A percentile compares a stretch with the other conserved stretches of the same genome.
These are phyloP conservation scores for Tylopilus rubrobrunneus DNA, from an alignment of 768 basidiomycete species.

Conservation along the genomic window DNA sequence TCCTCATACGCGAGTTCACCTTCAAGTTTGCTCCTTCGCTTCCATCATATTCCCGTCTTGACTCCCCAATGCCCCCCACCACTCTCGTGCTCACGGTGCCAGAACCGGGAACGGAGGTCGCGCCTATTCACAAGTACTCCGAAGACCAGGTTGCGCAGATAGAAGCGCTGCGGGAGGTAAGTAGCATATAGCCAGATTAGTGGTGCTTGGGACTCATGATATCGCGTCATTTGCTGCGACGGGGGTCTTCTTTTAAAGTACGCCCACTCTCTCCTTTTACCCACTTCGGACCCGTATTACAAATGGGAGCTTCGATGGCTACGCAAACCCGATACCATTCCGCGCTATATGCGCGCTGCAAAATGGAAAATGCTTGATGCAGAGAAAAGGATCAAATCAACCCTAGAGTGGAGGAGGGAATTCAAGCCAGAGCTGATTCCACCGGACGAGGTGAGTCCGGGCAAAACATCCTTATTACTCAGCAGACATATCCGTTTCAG, in stretches of 20 bases:
- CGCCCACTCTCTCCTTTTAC: conserved; percentile 58
- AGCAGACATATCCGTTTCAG: conserved; percentile 18
- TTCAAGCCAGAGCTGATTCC: conserved; percentile 81
- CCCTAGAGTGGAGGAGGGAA: conserved; percentile 81
- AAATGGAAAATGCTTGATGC: conserved; percentile 81
- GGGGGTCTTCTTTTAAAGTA: conserved; percentile 46
- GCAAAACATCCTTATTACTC: conserved; percentile 1
- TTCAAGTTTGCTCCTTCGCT: not conserved
- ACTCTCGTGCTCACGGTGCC: conserved; percentile 54
- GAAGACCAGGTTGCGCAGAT: conserved; percentile 60
- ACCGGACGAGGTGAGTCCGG: conserved; percentile 57
- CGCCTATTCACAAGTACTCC: conserved; percentile 57
- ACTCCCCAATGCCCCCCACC: conserved; percentile 36
- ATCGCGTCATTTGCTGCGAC: too few relatives aligned
- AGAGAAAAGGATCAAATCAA: conserved; percentile 72
- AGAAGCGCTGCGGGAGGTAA: conserved; percentile 57
- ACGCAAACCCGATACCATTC: conserved; percentile 55
- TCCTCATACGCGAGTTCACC: not conserved
- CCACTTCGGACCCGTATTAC: conserved; percentile 64
- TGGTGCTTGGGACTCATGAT: not conserved
- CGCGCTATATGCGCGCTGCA: conserved; percentile 78
- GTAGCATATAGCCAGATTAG: conserved; percentile 9
- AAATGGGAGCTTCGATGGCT: conserved; percentile 81
- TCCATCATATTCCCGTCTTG: too few relatives aligned
- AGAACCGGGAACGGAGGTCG: conserved; percentile 46